Evolutionary conservation across 768 basidiomycete genomes (phyloP).

Genomic region (Serendipita sp.): DNA sequence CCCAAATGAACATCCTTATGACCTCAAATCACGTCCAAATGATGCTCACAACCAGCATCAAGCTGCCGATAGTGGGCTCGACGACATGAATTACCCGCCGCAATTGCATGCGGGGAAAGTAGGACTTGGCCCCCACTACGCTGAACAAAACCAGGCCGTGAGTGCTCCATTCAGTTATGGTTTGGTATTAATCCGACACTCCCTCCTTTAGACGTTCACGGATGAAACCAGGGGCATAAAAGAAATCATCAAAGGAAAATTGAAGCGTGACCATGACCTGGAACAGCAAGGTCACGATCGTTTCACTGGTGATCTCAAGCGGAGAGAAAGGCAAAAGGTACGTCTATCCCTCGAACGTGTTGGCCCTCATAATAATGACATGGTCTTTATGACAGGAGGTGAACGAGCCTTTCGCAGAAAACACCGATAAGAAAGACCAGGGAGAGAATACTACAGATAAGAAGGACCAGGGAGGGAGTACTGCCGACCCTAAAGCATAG

Average conservation of each 20-base stretch:
- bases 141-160: conserved; percentile 8
- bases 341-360: not conserved
- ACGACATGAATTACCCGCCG: conserved; percentile 18
- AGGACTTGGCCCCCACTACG: conserved; percentile 19
- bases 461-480: not conserved
- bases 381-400: not conserved
- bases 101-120: conserved; percentile 28
- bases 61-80: not conserved
- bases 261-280: conserved; percentile 21
- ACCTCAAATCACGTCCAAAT: not conserved
- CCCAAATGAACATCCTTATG: not conserved
- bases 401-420: not conserved
- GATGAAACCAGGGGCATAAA: conserved; percentile 24
- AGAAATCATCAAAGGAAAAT: conserved; percentile 26
- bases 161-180: conserved; percentile 16
- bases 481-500: no score
- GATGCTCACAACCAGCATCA: not conserved
- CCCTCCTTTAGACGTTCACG: conserved; percentile 15
- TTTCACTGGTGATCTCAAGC: conserved; percentile 26
- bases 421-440: not conserved
- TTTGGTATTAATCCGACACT: not conserved
- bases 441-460: not conserved
- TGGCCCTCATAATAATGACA: no score
- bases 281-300: conserved; percentile 24
- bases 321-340: conserved; percentile 19